Base-by-base conservation (phyloP, 2,329 filamentous ascomycete species). In the Dichotomopilus funicola region DNA sequence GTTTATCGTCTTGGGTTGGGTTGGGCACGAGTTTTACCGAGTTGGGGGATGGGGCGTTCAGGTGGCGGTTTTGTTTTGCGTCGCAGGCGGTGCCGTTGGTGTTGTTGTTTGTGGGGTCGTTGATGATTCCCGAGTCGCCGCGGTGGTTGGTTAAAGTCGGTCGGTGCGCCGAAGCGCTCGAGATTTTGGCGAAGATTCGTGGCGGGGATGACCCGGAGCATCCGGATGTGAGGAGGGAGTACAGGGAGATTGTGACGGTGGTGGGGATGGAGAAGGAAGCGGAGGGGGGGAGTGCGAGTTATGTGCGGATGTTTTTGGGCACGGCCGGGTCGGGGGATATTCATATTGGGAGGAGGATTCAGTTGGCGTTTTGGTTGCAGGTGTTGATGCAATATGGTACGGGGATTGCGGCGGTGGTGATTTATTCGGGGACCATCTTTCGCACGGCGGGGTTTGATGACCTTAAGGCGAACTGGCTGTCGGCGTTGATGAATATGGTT, bases 321-420 rank as follows among this genome's bases (percentile, higher is more conserved):
- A 78, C 81, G 19, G 19, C 19, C 53, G 82, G 82, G 2, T 85
- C 82, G 0, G 85, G 78, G 0, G 81, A 86, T 51, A 68, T 88
- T 7, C 85, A 88, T 60, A 85, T 81, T 0, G 86, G 79, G 0
- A 76, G 86, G 1, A 80, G 86, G 5, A 83, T 88, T 0, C 84
- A 88, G 63, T 75, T 89, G 1, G 84, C 86, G 3, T 76, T 89
- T 38, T 88, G 85, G 84, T 73, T 88, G 7, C 84, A 88, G 69
- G 31, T 51, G 11, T 85, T 88, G 45, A 78, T 88, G 65, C 84
- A 87, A 63, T 81, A 86, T 62, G 87, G 84, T 82, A 78, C 84
- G 51, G 83, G 85, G 0, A 88, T 88, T 58, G 83, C 85, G 0
- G 85, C 83, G 43, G 82, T 88, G 2, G 87, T 84, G 0, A 77